Conservation (phyloP, 2,329 filamentous ascomycete species). For the Lachnellula arida region DNA sequence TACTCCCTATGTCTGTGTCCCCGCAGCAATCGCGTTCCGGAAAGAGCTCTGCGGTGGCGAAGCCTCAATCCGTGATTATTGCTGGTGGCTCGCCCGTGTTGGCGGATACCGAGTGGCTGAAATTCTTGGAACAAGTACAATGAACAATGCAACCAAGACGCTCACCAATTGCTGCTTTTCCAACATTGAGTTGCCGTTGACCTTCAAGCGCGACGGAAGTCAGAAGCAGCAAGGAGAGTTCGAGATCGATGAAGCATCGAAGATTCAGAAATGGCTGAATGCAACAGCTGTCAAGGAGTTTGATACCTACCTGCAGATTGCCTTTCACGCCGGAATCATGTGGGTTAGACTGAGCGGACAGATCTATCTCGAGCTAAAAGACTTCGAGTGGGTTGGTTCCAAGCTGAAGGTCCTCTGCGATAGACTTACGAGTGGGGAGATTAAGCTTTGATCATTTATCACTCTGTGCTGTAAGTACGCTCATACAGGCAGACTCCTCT, state of each 20-base stretch:
- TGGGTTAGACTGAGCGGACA: constrained; percentile 77
- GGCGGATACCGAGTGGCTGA: constrained; percentile 58
- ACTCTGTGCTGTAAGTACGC: no score
- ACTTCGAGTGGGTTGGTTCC: constrained; percentile 67
- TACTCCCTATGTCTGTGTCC: constrained; percentile 66
- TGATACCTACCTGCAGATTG: constrained; percentile 60
- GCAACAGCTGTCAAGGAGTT: constrained; percentile 43
- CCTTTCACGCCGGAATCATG: constrained; percentile 51
- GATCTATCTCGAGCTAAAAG: constrained; percentile 70
- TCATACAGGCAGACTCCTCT: no score
- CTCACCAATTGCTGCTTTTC: constrained; percentile 64
- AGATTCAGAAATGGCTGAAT: constrained; percentile 49
- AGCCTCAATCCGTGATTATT: constrained; percentile 60
- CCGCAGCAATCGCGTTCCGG: constrained; percentile 69
- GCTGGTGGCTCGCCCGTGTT: constrained; percentile 54
- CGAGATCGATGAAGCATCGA: constrained; percentile 43
- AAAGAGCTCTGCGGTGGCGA: constrained; percentile 67
- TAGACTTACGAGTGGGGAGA: constrained; percentile 40
- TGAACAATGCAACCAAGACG: constrained; percentile 59
- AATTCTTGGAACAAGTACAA: constrained; percentile 62
- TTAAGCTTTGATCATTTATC: no score
- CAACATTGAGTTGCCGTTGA: constrained; percentile 69
- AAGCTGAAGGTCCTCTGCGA: constrained; percentile 42
- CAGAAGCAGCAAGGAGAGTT: constrained; percentile 21
- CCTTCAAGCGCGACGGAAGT: constrained; percentile 16